These are phyloP conservation scores for Trifolium fragiferum DNA, from an alignment of 306 rosid species.

Conservation along the genomic window DNA sequence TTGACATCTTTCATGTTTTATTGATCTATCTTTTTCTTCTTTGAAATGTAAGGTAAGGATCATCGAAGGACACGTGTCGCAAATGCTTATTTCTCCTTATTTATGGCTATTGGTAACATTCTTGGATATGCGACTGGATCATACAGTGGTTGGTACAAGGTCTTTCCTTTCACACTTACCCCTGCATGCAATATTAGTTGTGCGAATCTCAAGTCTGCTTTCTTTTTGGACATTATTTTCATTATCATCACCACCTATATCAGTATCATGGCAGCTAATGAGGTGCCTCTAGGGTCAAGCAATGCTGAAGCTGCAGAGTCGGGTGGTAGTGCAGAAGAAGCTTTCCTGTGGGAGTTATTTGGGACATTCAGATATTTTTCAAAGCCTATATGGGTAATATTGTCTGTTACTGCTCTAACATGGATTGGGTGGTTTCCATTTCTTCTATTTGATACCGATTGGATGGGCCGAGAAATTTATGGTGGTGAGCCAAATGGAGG, in stretches of 20 bases:
- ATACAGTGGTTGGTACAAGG: constrained; percentile 81
- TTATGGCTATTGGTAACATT: constrained; percentile 94
- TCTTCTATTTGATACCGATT: constrained; percentile 89
- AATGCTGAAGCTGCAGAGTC: constrained; percentile 58
- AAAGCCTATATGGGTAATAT: constrained; percentile 69
- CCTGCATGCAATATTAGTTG: constrained; percentile 76
- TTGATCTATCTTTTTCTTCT: constrained; percentile 34
- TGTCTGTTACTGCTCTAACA: constrained; percentile 79
- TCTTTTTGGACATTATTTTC: constrained; percentile 65
- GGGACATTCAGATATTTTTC: constrained; percentile 88
- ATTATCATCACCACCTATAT: constrained; percentile 69
- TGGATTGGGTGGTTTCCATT: constrained; percentile 99
- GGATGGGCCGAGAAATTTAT: constrained; percentile 99
- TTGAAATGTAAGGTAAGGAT: constrained; percentile 74
- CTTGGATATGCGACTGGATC: constrained; percentile 92
- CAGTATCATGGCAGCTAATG: constrained; percentile 75
- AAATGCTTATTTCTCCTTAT: constrained; percentile 91
- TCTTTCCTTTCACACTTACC: constrained; percentile 72
- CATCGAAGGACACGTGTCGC: constrained; percentile 91
- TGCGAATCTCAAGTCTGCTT: constrained; percentile 98
- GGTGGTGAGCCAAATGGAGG: constrained; percentile 93
- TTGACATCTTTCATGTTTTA: constrained; percentile 37
- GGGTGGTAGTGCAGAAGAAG: constrained; percentile 67
- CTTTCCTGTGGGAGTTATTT: constrained; percentile 88
- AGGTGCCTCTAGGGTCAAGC: constrained; percentile 63